Base-by-base conservation (phyloP, 768 basidiomycete genomes). In the Imleria badia region DNA sequence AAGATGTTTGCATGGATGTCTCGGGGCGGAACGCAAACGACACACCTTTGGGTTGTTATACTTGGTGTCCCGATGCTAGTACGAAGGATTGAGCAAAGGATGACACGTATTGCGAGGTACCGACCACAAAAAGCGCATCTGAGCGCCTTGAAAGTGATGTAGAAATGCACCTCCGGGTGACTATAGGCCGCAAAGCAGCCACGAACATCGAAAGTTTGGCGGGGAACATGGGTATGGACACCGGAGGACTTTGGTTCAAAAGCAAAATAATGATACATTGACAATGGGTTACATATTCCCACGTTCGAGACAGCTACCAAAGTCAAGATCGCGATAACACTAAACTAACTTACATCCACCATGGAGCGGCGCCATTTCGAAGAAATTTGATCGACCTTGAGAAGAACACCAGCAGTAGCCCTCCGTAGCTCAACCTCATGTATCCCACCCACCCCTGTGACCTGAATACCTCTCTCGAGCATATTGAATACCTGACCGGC, bases 31-130 rank as follows among this genome's bases (percentile, higher is more conserved):
- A 56, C 13, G 19, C 47, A 38, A 36, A 34, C 31, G 35, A 52
- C 72, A 55, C 57, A 91, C 91, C 81, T 84, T 87, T 33, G 95
- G 86, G 73, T 98, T 98, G 78, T 98, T 98, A 73, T 96, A 88
- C 29, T 85, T 77, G 17, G 93, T 93, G 78, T 98, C 93, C 54
- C 95, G 91, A 73, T 98, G 96, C 95, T 98, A 54, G 49, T 56
- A 44, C 52, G 40, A 45, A 44, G 57, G 47, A 52, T 52, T 60
- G 49, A 62, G 54, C 45, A 51, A 54, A 59, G 55, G 51, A 19
- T 42, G 15, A 51, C 48, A 51, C 20, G 11, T 47, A 35, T 50
- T 45, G 44, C 52, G 22, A 52, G 46, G 34, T 34, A 84, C 90
- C 51, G 59, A 94, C 93, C 71, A 91, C 84, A 67, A 94, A 95